Conservation (phyloP, 805 yeast genomes). For the Schwanniomyces sp. region DNA sequence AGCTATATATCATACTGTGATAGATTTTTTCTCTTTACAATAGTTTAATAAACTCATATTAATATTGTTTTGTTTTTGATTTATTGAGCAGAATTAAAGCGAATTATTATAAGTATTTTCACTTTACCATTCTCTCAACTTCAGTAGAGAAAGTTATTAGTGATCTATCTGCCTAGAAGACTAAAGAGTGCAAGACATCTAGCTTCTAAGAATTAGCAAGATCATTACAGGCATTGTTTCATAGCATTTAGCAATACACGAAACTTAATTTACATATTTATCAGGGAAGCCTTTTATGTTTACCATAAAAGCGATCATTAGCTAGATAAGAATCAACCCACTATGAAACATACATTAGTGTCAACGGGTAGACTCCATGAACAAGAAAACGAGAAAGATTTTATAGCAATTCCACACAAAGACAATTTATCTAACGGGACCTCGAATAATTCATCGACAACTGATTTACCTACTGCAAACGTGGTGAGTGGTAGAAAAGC, state of each 20-base stretch:
- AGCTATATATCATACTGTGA: not conserved
- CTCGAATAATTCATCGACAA: not conserved
- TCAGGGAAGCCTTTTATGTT: not conserved
- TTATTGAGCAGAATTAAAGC: not conserved
- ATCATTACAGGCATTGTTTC: not conserved
- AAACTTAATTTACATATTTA: not conserved
- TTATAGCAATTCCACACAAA: not conserved
- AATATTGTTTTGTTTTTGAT: not conserved
- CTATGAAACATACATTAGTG: not conserved
- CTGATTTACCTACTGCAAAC: constrained; percentile 4
- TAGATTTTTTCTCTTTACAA: not conserved
- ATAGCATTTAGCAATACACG: not conserved
- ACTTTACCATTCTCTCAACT: not conserved
- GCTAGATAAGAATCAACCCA: not conserved
- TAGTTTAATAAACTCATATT: not conserved
- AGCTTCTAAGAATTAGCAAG: not conserved
- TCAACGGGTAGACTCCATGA: not conserved
- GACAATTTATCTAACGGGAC: not conserved
- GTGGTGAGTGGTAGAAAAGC: constrained; percentile 54
- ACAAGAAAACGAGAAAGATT: not conserved
- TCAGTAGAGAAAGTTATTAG: not conserved
- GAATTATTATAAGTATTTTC: not conserved
- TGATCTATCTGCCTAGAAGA: not conserved
- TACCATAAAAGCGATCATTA: not conserved
- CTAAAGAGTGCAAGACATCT: not conserved